Conservation (phyloP, 192 early-diverging fungal species). For the Paraglomus occultum region DNA sequence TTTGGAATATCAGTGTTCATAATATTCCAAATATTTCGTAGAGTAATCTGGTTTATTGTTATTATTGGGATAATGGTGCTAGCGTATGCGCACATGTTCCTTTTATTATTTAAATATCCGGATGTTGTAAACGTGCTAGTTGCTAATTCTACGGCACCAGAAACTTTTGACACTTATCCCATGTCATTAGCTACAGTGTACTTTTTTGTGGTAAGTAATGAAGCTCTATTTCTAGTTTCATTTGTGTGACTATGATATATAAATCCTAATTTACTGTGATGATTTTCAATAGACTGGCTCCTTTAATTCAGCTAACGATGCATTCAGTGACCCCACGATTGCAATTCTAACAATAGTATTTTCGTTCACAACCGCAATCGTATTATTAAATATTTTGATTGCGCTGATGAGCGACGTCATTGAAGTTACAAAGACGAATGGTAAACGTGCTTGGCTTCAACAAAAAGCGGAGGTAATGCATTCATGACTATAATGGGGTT, state of each 20-base stretch:
- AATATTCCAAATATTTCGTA: constrained; percentile 9
- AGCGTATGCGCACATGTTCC: constrained; percentile 1
- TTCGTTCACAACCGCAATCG: constrained; percentile 13
- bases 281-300: not conserved
- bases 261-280: not conserved
- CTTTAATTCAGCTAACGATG: not conserved
- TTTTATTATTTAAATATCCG: too few relatives aligned
- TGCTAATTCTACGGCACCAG: too few relatives aligned
- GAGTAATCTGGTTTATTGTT: not conserved
- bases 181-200: not conserved
- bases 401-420: constrained; percentile 13
- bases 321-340: not conserved
- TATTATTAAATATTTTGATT: constrained; percentile 23
- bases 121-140: too few relatives aligned
- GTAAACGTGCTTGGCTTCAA: constrained; percentile 18
- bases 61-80: constrained; percentile 5
- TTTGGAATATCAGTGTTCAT: constrained; percentile 14
- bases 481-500: too few relatives aligned
- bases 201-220: not conserved
- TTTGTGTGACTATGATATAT: not conserved
- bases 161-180: too few relatives aligned
- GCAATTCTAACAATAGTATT: constrained; percentile 13
- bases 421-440: not conserved
- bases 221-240: not conserved
- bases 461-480: constrained; percentile 21